Percentiles rank a stretch among this genome's conserved stretches.
Conservation (phyloP, 805 yeast species). For the Ogataea corticis region DNA sequence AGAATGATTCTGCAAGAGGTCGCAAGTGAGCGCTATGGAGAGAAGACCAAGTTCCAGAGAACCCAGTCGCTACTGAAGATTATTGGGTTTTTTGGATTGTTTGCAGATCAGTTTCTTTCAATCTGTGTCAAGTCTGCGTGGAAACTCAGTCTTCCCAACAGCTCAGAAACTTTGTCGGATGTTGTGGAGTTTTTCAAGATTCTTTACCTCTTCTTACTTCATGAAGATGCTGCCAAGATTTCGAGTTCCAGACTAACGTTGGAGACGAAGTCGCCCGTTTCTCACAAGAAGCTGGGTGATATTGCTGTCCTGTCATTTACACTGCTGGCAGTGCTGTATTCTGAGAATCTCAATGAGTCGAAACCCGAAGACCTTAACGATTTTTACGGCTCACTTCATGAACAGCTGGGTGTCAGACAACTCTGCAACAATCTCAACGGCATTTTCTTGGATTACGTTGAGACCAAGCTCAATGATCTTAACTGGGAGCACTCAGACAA, state of each 20-base stretch:
- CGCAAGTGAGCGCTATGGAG: conserved; percentile 25
- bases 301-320: conserved; percentile 41
- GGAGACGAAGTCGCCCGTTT: conserved; percentile 40
- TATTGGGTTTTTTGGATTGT: conserved; percentile 55
- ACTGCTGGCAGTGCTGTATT: conserved; percentile 41
- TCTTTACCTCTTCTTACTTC: conserved; percentile 49
- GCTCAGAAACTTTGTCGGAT: conserved; percentile 18
- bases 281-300: conserved; percentile 49
- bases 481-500: conserved; percentile 51
- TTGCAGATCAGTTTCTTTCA: conserved; percentile 40
- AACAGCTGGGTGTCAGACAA: conserved; percentile 65
- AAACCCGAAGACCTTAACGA: conserved; percentile 38
- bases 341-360: conserved; percentile 12
- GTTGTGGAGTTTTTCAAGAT: conserved; percentile 40
- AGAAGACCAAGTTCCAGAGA: conserved; percentile 36
- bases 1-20: conserved; percentile 43
- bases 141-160: conserved; percentile 22
- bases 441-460: conserved; percentile 57
- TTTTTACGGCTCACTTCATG: conserved; percentile 63
- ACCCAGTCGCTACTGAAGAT: conserved; percentile 46
- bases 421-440: conserved; percentile 72
- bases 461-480: conserved; percentile 49
- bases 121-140: conserved; percentile 36
- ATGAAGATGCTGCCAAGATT: conserved; percentile 50
- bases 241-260: conserved; percentile 43